Evolutionary conservation across 495 filamentous ascomycete species (phyloP).

Genomic region (Usnea hakonensis): DNA sequence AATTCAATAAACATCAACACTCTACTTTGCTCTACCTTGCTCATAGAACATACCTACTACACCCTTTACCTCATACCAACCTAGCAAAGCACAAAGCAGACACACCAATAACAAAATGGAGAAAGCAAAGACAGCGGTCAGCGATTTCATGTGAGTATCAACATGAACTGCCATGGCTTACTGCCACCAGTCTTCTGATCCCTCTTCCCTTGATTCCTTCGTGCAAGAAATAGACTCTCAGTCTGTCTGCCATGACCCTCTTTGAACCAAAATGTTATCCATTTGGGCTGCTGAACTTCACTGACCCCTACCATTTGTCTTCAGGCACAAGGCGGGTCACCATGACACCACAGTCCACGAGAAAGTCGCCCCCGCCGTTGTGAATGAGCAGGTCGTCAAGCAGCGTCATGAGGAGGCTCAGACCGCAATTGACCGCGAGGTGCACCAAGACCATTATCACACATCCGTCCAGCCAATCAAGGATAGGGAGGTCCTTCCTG

Average conservation of each 20-base stretch:
- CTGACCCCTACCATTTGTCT: background rate
- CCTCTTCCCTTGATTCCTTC: constrained; percentile 15
- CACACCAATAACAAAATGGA: constrained; percentile 36
- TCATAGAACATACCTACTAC: too few relatives aligned
- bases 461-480: constrained; percentile 46
- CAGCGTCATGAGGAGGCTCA: constrained; percentile 46
- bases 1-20: too few relatives aligned
- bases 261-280: background rate
- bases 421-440: constrained; percentile 54
- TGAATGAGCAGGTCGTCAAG: constrained; percentile 46
- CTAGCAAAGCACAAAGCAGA: too few relatives aligned
- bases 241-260: constrained; percentile 12
- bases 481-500: constrained; percentile 39
- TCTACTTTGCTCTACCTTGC: too few relatives aligned
- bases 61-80: too few relatives aligned
- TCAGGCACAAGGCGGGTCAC: constrained; percentile 43
- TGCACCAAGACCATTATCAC: constrained; percentile 54
- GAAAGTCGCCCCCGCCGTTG: constrained; percentile 51
- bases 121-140: constrained; percentile 46
- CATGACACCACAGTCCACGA: constrained; percentile 57
- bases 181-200: constrained; percentile 16
- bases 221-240: constrained; percentile 14
- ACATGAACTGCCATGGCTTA: constrained; percentile 14
- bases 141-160: constrained; percentile 41
- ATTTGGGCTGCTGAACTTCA: background rate